Evolutionary conservation across 2,329 filamentous ascomycete species (phyloP), one percentile per base, ranked within the genome.

Genomic region (Xylaria sp.): DNA sequence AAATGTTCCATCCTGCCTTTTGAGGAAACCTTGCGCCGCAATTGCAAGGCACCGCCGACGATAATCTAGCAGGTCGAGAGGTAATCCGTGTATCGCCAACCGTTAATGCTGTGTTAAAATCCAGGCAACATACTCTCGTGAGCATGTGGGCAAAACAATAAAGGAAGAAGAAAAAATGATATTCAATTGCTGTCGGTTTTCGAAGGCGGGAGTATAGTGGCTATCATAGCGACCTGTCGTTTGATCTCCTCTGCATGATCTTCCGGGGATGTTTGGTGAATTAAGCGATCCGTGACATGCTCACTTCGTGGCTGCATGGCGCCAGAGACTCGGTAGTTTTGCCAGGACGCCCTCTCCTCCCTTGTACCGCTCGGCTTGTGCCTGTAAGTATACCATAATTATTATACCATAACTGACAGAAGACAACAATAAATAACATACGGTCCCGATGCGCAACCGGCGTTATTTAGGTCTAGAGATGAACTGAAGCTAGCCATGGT

Each of bases 341-440:
- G 60, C 63, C 63, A 60, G 23, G 31, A 50, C 11, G 31, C 53
- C 11, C 19, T 60, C 12, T 69, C 61, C n/a, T 58, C 21, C n/a
- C 60, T 6, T 35, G 63, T 57, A 38, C 38, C 35, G 3, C 42
- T 53, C 9, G 63, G 50, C 2, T 6, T 7, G 50, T 69, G 65
- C 19, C 70, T 72, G 33, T n/a, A 40, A 23, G 61, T 25, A n/a
- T n/a, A 25, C 25, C 9, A 58, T 58, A n/a, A 57, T 59, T 54
- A 60, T 21, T 49, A 46, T 42, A 40, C 8, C 2, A 21, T 8
- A 37, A 47, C 15, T 23, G 11, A 19, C 40, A 55, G 28, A 57
- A 43, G 7, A 23, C 5, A 25, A 21, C 4, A 7, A n/a, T 19
- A 42, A 17, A 46, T 21, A 17, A 59, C 70, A 46, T 65, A 70